Evolutionary conservation across 805 yeast species (phyloP).

Genomic region (Kuraishia cidri): DNA sequence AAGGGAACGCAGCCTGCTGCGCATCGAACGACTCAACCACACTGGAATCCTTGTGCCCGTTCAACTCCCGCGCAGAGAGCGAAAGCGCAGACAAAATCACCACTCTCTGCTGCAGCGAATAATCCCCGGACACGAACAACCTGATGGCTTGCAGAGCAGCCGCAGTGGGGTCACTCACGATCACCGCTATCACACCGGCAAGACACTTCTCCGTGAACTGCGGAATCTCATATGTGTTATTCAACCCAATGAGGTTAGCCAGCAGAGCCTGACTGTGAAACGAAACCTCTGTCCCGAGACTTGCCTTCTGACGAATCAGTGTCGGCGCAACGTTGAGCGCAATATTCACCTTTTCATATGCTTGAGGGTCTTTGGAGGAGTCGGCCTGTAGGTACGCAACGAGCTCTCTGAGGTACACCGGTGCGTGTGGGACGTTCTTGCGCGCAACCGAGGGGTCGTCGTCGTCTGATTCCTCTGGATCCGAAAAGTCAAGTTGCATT

Average conservation of each 20-base stretch:
- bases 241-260: slow-evolving; percentile 38
- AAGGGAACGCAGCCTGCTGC: slow-evolving; percentile 16
- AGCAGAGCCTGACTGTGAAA: slow-evolving; percentile 50
- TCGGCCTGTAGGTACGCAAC: slow-evolving; percentile 43
- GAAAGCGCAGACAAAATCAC: slow-evolving; percentile 59
- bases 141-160: slow-evolving; percentile 35
- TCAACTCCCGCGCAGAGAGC: slow-evolving; percentile 62
- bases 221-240: slow-evolving; percentile 45
- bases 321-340: slow-evolving; percentile 48
- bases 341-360: slow-evolving; percentile 35
- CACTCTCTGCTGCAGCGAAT: slow-evolving; percentile 73
- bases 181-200: slow-evolving; percentile 55
- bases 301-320: slow-evolving; percentile 56
- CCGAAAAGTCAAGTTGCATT: slow-evolving; percentile 11
- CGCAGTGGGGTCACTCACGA: slow-evolving; percentile 33
- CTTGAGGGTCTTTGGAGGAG: slow-evolving; percentile 30
- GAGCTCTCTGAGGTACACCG: slow-evolving; percentile 69
- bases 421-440: slow-evolving; percentile 28
- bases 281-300: slow-evolving; percentile 50
- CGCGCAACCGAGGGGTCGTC: slow-evolving; percentile 35
- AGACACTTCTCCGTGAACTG: slow-evolving; percentile 59
- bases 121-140: slow-evolving; percentile 60
- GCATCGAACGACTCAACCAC: slow-evolving; percentile 9
- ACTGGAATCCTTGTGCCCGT: slow-evolving; percentile 51
- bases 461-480: slow-evolving; percentile 40